phyloP scores from a whole-genome alignment of 495 filamentous ascomycete genomes.

The Pyronema omphalodes region DNA sequence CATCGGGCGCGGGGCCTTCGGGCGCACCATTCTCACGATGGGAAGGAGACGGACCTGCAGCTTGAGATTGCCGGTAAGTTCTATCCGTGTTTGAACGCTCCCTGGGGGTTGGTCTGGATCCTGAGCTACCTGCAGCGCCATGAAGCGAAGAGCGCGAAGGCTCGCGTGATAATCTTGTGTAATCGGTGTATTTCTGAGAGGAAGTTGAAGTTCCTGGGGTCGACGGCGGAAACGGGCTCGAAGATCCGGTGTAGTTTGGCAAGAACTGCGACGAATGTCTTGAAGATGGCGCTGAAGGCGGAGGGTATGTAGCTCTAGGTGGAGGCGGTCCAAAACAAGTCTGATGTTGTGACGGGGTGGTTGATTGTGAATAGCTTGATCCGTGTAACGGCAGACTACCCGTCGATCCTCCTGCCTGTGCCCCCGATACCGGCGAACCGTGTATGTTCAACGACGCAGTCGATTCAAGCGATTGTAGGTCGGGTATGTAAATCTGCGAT shows the following conservation, averaged over 20 bases:
- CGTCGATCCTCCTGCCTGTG: background rate
- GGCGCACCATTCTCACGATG: conserved; percentile 41
- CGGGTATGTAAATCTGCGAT: conserved; percentile 19
- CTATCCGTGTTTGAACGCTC: conserved; percentile 24
- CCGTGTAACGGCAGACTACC: conserved; percentile 29
- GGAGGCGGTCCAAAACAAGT: conserved; percentile 2
- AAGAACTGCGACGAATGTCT: conserved; percentile 18
- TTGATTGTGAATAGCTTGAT: conserved; percentile 39
- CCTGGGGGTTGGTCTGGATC: conserved; percentile 6
- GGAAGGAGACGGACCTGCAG: conserved; percentile 38
- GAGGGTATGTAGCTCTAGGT: conserved; percentile 16
- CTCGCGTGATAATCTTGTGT: conserved; percentile 23
- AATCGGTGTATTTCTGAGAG: conserved; percentile 22
- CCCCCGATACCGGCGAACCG: background rate
- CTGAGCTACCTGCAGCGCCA: conserved; percentile 13
- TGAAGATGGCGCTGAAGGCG: conserved; percentile 16
- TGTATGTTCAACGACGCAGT: conserved; percentile 1
- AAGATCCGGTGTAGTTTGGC: conserved; percentile 1
- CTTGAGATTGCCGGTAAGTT: conserved; percentile 22
- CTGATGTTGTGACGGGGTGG: conserved; percentile 1
- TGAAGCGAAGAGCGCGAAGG: conserved; percentile 20
- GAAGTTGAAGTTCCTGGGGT: conserved; percentile 25
- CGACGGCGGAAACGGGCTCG: conserved; percentile 5
- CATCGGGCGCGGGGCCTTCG: conserved; percentile 22
- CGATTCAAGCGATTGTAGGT: conserved; percentile 16